Percentiles rank a stretch among this genome's conserved stretches.
These are phyloP conservation scores for Stachybotrys elegans DNA, from an alignment of 2,329 filamentous ascomycete species.

Conservation along the genomic window DNA sequence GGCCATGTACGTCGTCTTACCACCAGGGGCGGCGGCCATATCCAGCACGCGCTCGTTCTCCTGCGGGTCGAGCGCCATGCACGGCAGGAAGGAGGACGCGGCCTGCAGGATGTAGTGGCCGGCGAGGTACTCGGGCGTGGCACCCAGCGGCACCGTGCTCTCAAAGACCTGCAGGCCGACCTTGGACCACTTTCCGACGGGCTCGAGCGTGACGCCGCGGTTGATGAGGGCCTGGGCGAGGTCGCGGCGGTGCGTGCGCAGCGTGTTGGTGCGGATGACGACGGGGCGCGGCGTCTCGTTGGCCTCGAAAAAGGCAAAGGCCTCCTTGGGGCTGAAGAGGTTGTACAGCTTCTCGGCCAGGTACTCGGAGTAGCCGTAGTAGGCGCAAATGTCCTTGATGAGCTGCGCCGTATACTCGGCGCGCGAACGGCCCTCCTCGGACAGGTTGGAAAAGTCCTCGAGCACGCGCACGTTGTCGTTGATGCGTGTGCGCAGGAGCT, in stretches of 20 bases:
- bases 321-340: constrained; percentile 87
- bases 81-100: constrained; percentile 91
- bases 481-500: constrained; percentile 81
- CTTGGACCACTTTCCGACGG: constrained; percentile 98
- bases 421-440: constrained; percentile 74
- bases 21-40: constrained; percentile 91
- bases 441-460: constrained; percentile 78
- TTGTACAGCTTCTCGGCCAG: constrained; percentile 94
- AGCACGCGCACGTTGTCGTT: constrained; percentile 90
- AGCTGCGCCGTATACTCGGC: constrained; percentile 85
- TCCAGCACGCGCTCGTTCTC: constrained; percentile 88
- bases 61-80: constrained; percentile 94
- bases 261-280: constrained; percentile 94
- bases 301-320: constrained; percentile 97
- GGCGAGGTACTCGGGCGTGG: constrained; percentile 93
- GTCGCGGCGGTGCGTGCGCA: constrained; percentile 70
- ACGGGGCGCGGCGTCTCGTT: constrained; percentile 93
- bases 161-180: constrained; percentile 97
- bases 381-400: constrained; percentile 86
- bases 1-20: constrained; percentile 95
- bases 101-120: constrained; percentile 98
- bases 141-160: constrained; percentile 76
- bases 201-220: constrained; percentile 91
- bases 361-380: constrained; percentile 94
- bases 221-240: constrained; percentile 93